Evolutionary conservation across 2,329 filamentous ascomycete species (phyloP).

Genomic region (Alternaria tenuissima): DNA sequence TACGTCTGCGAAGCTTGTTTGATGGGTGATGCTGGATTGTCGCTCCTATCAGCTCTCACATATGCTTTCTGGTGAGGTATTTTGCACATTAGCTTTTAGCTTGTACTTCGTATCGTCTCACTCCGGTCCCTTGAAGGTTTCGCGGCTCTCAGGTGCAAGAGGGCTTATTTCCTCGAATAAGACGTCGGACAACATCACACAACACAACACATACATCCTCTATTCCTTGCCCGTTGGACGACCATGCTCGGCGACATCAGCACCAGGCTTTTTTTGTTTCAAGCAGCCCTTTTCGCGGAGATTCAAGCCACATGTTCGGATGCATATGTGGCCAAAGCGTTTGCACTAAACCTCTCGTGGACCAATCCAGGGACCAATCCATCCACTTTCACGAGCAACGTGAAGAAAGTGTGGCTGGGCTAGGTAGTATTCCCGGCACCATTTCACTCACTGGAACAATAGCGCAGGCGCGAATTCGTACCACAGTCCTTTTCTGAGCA

Average conservation of each 20-base stretch:
- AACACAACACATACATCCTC: not conserved
- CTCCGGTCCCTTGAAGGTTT: not conserved
- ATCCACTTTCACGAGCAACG: not conserved
- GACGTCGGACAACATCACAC: not conserved
- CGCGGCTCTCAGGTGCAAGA: not conserved
- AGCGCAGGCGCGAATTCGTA: not conserved
- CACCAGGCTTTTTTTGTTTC: not conserved
- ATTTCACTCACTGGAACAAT: not conserved
- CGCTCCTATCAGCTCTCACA: not conserved
- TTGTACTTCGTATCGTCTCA: not conserved
- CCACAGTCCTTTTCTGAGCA: not conserved
- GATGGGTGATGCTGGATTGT: not conserved
- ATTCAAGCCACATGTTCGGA: constrained; percentile 1
- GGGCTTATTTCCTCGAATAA: not conserved
- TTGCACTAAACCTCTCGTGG: not conserved
- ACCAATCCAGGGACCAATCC: not conserved
- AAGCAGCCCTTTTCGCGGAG: not conserved
- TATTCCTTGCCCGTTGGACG: not conserved
- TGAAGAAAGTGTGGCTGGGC: constrained; percentile 1
- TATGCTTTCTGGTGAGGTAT: not conserved
- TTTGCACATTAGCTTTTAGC: not conserved
- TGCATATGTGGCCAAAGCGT: not conserved
- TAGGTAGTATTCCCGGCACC: not conserved
- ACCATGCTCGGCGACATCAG: not conserved
- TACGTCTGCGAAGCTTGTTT: constrained; percentile 12